Conservation (phyloP, 805 yeast genomes). For the Saturnispora bothae region DNA sequence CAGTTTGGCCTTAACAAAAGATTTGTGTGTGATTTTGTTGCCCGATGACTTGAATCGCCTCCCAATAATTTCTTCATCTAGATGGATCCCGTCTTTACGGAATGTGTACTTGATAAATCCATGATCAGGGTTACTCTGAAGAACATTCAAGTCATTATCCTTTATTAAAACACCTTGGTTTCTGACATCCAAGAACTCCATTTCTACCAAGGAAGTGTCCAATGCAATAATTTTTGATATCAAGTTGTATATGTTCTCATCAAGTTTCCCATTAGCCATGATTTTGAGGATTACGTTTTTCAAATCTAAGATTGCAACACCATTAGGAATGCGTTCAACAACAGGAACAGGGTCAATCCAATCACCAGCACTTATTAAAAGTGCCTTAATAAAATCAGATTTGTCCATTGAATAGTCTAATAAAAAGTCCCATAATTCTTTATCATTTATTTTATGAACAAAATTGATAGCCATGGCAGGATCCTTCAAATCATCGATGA, state of each 20-base stretch:
- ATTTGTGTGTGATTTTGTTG: constrained; percentile 26
- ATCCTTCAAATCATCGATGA: constrained; percentile 67
- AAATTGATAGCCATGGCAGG: constrained; percentile 74
- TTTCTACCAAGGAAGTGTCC: constrained; percentile 36
- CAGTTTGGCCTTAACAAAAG: constrained; percentile 20
- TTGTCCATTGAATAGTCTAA: constrained; percentile 58
- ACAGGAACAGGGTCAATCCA: constrained; percentile 61
- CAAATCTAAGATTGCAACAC: constrained; percentile 55
- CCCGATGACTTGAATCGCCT: constrained; percentile 25
- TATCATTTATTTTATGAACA: constrained; percentile 56
- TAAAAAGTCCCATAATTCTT: constrained; percentile 72
- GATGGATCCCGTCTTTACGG: constrained; percentile 11
- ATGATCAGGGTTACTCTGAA: constrained; percentile 3
- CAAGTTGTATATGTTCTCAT: constrained; percentile 40
- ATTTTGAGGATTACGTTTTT: constrained; percentile 51
- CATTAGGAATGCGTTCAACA: constrained; percentile 50
- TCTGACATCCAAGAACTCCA: constrained; percentile 21
- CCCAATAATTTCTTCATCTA: constrained; percentile 25
- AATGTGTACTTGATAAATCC: constrained; percentile 7
- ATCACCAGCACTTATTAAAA: constrained; percentile 60
- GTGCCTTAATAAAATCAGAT: constrained; percentile 67
- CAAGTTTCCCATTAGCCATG: constrained; percentile 51
- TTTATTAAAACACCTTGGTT: constrained; percentile 27
- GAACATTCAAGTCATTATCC: constrained; percentile 9
- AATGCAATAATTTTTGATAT: constrained; percentile 43